Base-by-base conservation (phyloP, 768 basidiomycete genomes). In the Cystobasidium ongulense region DNA sequence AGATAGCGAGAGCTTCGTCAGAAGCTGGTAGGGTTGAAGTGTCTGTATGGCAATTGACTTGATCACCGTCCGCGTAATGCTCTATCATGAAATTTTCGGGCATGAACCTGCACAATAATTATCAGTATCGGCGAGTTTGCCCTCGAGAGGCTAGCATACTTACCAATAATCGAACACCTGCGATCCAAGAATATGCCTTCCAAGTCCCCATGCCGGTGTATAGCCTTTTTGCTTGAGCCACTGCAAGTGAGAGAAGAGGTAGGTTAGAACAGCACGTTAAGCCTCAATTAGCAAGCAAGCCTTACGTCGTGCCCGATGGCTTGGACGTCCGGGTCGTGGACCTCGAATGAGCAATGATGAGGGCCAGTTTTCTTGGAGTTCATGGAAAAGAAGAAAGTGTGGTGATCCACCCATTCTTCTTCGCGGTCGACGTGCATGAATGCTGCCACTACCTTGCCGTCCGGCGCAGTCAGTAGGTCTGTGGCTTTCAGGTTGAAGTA, bases 121-220 rank as follows among this genome's bases (percentile, higher is more conserved):
- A 46, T 46, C 13, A 13, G 13, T n/a, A 13, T 13, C 43, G 43
- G 13, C 43, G 43, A n/a, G 43, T 13, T 46, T 13, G n/a, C 13
- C 13, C n/a, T 46, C 43, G 43, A 46, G n/a, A n/a, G 13, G 13
- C 21, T 23, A 46, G 52, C 52, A 54, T 23, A 25, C 84, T 46
- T 43, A 70, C 67, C 70, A 72, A 35, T 72, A 72, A 33, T 72
- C 70, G 33, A 72, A 72, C 2, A 72, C 70, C 57, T 72, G 70
- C 3, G 70, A 72, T 5, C 70, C 70, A 1, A 72, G 27, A 27
- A 72, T 72, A 27, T 72, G 70, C 35, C 70, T 64, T 7, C 70
- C 70, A 17, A 72, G 13, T 10, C 70, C 70, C 70, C 70, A 72
- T 25, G 53, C 62, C 13, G 70, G 70, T 8, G 27, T 72, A 43